Base-by-base conservation (phyloP, 148 eudicot genomes). In the Fallopia convolvulus region DNA sequence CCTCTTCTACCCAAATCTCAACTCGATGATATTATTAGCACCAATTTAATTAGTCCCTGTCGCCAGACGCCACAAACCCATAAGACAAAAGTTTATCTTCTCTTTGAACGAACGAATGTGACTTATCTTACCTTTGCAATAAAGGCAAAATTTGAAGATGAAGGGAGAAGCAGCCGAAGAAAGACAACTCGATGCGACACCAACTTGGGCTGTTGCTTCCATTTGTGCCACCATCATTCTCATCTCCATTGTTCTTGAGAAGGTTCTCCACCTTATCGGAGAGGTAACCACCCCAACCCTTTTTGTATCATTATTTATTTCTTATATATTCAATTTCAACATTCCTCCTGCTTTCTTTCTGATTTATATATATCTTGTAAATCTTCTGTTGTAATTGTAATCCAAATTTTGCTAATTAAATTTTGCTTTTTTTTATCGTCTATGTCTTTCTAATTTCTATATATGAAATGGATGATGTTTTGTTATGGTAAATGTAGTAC, bases 201-300 rank as follows among this genome's bases (percentile, higher is more conserved):
- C 97, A 41, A 92, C 97, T 71, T 92, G 97, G 97, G 92, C 97
- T 0, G 97, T 93, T 26, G 93, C 97, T 68, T 87, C 89, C 68
- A 86, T 93, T 63, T 90, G 95, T 80, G 87, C 92, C 18, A 77
- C 82, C 53, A 88, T 93, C 71, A 88, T 93, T 76, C 75, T 93
- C 74, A 82, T 91, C 73, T 93, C 97, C 17, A 82, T 93, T 77
- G 70, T 76, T 70, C 47, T 93, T 56, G 97, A 93, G 75, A 90
- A 84, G 71, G 73, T 77, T 79, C 90, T 93, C 49, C 90, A 86
- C 79, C 79, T 52, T 75, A 47, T 89, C 83, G 95, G 95, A 80
- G 86, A 47, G 88, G 91, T 87, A 76, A 36, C 33, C 7, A 49
- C 13, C 14, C 15, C 12, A 26, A 26, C 36, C 20, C 3, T 26